Percentiles rank a stretch among this genome's conserved stretches.
Evolutionary conservation across 495 filamentous ascomycete genomes (phyloP).

Genomic region (Xylaria castorea): DNA sequence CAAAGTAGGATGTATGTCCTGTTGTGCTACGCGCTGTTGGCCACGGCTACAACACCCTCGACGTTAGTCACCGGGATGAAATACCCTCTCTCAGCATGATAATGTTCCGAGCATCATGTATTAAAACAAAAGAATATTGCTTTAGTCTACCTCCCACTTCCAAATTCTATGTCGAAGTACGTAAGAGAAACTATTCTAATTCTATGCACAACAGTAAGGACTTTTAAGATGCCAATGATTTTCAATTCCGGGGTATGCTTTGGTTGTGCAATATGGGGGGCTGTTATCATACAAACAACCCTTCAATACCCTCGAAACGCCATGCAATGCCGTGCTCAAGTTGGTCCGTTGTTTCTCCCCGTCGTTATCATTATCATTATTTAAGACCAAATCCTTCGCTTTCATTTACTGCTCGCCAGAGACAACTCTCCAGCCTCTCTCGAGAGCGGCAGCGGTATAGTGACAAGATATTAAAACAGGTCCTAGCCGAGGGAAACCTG

Average conservation of each 20-base stretch:
- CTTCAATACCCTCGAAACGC: constrained; percentile 18
- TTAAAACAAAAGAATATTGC: background rate
- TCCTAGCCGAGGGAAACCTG: constrained; percentile 85
- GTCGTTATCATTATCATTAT: constrained; percentile 31
- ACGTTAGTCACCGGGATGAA: background rate
- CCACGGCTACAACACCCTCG: background rate
- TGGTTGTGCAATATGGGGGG: background rate
- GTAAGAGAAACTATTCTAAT: background rate
- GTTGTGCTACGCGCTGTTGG: too few species aligned
- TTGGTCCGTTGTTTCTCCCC: constrained; percentile 12
- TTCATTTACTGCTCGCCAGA: constrained; percentile 87
- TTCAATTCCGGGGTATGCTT: constrained; percentile 2
- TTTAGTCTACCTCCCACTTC: background rate
- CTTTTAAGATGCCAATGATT: background rate
- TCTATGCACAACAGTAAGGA: background rate
- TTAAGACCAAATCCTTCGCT: constrained; percentile 96
- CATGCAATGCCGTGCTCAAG: constrained; percentile 25
- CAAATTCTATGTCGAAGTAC: background rate
- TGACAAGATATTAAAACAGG: constrained; percentile 87
- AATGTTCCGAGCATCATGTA: background rate
- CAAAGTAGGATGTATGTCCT: too few species aligned
- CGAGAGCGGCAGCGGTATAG: constrained; percentile 73
- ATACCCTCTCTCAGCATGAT: background rate
- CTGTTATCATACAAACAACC: background rate
- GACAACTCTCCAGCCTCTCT: constrained; percentile 69